Conservation (phyloP, 2,329 filamentous ascomycete genomes). For the Samsoniella hepiali region DNA sequence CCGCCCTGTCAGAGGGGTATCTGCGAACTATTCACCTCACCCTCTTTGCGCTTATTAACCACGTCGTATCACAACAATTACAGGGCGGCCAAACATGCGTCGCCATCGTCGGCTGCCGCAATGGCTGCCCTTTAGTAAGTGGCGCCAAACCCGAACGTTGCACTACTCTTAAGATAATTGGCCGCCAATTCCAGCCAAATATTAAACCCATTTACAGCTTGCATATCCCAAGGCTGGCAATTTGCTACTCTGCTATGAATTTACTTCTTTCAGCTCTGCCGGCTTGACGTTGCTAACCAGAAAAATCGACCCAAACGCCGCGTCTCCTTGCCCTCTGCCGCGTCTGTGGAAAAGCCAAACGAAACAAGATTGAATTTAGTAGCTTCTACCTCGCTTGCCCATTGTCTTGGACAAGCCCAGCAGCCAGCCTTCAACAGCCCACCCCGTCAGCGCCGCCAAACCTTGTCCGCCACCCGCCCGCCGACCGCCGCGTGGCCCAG, state of each 20-base stretch:
- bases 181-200: slow-evolving; percentile 11
- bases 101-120: background rate
- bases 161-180: background rate
- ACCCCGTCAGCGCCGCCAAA: background rate
- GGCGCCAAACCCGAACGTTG: background rate
- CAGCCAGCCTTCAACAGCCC: background rate
- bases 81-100: background rate
- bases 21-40: background rate
- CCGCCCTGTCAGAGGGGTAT: background rate
- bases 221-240: background rate
- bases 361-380: background rate
- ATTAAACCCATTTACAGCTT: background rate
- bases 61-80: background rate
- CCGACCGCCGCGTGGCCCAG: background rate
- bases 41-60: background rate
- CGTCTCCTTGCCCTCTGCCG: no score
- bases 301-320: background rate
- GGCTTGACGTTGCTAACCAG: background rate
- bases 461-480: background rate
- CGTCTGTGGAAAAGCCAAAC: background rate
- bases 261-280: background rate
- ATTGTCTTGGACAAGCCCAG: background rate
- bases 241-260: background rate
- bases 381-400: background rate
- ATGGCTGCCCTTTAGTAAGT: background rate